phyloP scores from a whole-genome alignment of 305 asterid species.

The Caryopteris hybrid region DNA sequence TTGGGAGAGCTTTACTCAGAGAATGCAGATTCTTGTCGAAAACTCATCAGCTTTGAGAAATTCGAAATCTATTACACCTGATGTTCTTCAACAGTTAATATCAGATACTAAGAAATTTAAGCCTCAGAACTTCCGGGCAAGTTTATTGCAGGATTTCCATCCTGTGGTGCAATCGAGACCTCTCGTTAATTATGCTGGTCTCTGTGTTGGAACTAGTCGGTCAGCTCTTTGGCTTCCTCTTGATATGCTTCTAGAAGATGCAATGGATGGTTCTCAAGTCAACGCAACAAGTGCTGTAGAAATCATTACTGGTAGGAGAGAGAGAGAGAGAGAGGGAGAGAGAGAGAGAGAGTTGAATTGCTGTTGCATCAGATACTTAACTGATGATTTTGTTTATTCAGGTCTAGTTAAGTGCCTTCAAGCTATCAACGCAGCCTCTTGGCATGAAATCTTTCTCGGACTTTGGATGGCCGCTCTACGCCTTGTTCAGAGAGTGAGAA shows the following conservation, averaged over 20 bases:
- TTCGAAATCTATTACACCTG: constrained; percentile 38
- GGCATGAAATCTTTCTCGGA: constrained; percentile 89
- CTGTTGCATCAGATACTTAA: constrained; percentile 19
- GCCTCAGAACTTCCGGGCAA: constrained; percentile 31
- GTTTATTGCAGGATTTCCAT: constrained; percentile 41
- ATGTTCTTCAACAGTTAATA: constrained; percentile 45
- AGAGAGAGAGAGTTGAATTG: neutral
- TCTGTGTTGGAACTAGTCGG: constrained; percentile 61
- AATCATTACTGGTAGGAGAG: constrained; percentile 66
- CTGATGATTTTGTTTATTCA: constrained; percentile 28
- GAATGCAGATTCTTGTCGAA: constrained; percentile 55
- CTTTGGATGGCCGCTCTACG: constrained; percentile 98
- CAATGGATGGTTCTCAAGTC: constrained; percentile 93
- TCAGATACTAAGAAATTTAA: constrained; percentile 34
- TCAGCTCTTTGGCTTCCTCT: constrained; percentile 95
- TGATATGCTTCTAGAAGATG: constrained; percentile 88
- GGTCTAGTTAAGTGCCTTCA: constrained; percentile 90
- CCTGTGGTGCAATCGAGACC: constrained; percentile 43
- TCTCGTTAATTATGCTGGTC: constrained; percentile 57
- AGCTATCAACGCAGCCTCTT: constrained; percentile 69
- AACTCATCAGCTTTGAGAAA: constrained; percentile 65
- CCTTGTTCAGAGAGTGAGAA: constrained; percentile 89
- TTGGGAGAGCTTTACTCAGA: constrained; percentile 67
- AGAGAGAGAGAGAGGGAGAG: neutral
- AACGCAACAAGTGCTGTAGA: constrained; percentile 86